Percentiles rank a stretch among this genome's conserved stretches.
These are phyloP conservation scores for Dissophora ornata DNA, from an alignment of 192 early-diverging fungal species.

Conservation along the genomic window DNA sequence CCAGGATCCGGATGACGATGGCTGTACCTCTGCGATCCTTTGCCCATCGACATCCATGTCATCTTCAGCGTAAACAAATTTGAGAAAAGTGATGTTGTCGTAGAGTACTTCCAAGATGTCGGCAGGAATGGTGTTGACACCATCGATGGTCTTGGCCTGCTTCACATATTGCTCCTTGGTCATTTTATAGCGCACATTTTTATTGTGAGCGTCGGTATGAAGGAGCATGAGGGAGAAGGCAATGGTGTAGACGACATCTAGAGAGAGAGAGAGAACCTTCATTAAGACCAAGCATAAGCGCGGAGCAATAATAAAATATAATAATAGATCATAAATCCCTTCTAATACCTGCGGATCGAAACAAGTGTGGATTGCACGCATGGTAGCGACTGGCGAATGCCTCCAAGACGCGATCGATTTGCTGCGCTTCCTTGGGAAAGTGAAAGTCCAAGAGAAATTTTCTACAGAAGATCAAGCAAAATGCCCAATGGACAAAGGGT, in stretches of 20 bases:
- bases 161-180: slow-evolving; percentile 81
- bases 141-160: slow-evolving; percentile 77
- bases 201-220: slow-evolving; percentile 90
- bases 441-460: slow-evolving; percentile 79
- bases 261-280: slow-evolving; percentile 5
- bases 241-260: slow-evolving; percentile 79
- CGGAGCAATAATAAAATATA: no score
- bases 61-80: slow-evolving; percentile 67
- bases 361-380: slow-evolving; percentile 72
- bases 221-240: slow-evolving; percentile 86
- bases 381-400: slow-evolving; percentile 81
- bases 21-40: slow-evolving; percentile 35
- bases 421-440: slow-evolving; percentile 84
- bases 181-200: slow-evolving; percentile 83
- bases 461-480: slow-evolving; percentile 47
- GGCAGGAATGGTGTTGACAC: slow-evolving; percentile 67
- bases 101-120: slow-evolving; percentile 81
- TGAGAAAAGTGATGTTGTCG: slow-evolving; percentile 66
- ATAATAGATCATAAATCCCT: no score
- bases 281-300: no score
- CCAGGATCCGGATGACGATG: slow-evolving; percentile 25
- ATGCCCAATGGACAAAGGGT: background rate
- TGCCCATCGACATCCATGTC: slow-evolving; percentile 60
- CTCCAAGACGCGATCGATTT: slow-evolving; percentile 84
- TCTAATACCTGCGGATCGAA: slow-evolving; percentile 63